A percentile compares a stretch with the other conserved stretches of the same genome.
phyloP scores from a whole-genome alignment of 208 protist genomes.

The Willaertia magna region DNA sequence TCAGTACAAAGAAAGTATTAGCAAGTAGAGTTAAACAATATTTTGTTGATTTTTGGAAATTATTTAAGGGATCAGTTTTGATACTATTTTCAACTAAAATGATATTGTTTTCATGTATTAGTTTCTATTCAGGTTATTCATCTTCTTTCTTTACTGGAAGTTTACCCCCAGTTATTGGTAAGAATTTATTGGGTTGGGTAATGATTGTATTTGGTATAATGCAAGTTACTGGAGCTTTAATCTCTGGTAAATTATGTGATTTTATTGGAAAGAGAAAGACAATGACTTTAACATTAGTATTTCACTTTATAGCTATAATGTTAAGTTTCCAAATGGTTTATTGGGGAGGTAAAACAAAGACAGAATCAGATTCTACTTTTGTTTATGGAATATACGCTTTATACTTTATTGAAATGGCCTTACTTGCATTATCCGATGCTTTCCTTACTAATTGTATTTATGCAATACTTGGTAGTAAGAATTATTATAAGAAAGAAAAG shows the following conservation, averaged over 20 bases:
- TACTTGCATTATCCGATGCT: neutral
- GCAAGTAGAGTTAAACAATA: neutral
- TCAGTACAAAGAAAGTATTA: no score
- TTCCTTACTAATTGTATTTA: neutral
- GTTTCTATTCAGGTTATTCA: neutral
- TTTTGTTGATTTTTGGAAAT: no score
- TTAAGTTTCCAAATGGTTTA: neutral
- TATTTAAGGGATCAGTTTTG: neutral
- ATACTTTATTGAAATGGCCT: neutral
- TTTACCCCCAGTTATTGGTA: neutral
- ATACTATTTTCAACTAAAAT: neutral
- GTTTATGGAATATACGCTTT: neutral
- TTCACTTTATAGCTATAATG: neutral
- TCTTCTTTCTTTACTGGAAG: neutral
- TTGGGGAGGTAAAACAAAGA: neutral
- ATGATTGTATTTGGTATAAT: neutral
- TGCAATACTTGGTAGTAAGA: neutral
- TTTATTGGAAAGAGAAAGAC: neutral
- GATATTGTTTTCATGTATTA: neutral
- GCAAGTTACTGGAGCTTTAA: neutral
- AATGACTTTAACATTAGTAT: neutral
- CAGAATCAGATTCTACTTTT: neutral
- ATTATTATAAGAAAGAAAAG: neutral
- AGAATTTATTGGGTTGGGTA: neutral
- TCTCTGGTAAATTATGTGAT: slow-evolving; percentile 6